A percentile compares a stretch with the other conserved stretches of the same genome.
These are phyloP conservation scores for Lyophyllum decastes DNA, from an alignment of 768 basidiomycete genomes.

Conservation along the genomic window DNA sequence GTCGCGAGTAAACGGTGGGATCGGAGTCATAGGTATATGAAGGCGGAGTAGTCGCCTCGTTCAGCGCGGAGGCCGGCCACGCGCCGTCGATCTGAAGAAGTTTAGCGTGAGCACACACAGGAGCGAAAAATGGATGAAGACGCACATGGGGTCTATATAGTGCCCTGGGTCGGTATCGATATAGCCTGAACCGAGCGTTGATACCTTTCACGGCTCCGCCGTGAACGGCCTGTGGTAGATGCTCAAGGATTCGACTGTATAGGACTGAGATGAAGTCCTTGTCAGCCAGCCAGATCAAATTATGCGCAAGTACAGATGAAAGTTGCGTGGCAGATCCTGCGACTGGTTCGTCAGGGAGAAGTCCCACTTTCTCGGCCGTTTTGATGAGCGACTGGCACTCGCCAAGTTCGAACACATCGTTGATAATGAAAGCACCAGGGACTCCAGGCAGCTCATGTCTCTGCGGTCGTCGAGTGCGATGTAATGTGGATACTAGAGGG, in stretches of 20 bases:
- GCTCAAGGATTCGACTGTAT: constrained; percentile 40
- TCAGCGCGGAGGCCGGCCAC: constrained; percentile 50
- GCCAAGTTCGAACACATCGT: constrained; percentile 43
- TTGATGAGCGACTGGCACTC: constrained; percentile 48
- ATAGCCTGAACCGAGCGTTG: constrained; percentile 50
- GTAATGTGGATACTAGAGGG: constrained; percentile 24
- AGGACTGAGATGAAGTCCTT: constrained; percentile 38
- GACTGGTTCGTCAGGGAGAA: constrained; percentile 52
- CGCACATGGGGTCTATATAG: constrained; percentile 49
- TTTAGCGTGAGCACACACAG: background rate
- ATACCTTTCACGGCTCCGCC: constrained; percentile 48
- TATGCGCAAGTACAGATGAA: constrained; percentile 47
- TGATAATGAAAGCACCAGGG: constrained; percentile 48
- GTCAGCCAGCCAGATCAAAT: constrained; percentile 57
- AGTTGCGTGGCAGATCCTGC: constrained; percentile 46
- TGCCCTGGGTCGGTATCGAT: constrained; percentile 50
- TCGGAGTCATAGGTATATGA: constrained; percentile 52
- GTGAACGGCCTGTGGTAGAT: constrained; percentile 40
- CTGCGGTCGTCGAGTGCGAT: constrained; percentile 27
- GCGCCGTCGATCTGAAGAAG: constrained; percentile 53
- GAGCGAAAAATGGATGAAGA: background rate
- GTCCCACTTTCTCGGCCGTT: constrained; percentile 46
- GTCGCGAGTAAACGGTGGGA: constrained; percentile 46
- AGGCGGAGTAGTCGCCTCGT: constrained; percentile 38
- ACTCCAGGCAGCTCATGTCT: constrained; percentile 44